Evolutionary conservation across 179 eudicot species (phyloP).

Genomic region (Actinidia polygama): DNA sequence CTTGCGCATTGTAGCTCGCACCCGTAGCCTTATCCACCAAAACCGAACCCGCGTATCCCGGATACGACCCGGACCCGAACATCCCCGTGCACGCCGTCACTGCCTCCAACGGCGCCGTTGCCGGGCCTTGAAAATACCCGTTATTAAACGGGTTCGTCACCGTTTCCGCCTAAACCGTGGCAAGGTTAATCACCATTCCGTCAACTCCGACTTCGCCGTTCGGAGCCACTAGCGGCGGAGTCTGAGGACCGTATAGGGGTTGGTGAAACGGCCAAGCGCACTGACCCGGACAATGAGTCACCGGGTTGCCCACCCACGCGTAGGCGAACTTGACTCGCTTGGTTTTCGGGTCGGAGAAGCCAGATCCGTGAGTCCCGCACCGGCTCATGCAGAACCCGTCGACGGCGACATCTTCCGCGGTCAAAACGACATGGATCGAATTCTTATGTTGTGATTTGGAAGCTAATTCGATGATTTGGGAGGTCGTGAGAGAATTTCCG

Average conservation of each 20-base stretch:
- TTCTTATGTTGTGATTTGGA: not conserved
- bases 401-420: constrained; percentile 59
- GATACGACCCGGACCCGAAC: constrained; percentile 73
- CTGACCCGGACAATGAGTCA: constrained; percentile 63
- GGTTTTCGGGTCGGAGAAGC: too few relatives aligned
- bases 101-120: constrained; percentile 63
- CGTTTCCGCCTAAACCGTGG: constrained; percentile 56
- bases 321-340: constrained; percentile 36
- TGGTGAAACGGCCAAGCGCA: constrained; percentile 73
- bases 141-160: constrained; percentile 59
- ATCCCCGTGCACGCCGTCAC: constrained; percentile 75
- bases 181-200: constrained; percentile 71
- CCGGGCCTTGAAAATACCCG: constrained; percentile 70
- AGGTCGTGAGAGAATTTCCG: constrained; percentile 45
- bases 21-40: constrained; percentile 57
- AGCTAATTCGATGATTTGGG: constrained; percentile 39
- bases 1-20: constrained; percentile 72
- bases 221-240: constrained; percentile 59
- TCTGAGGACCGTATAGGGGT: constrained; percentile 72
- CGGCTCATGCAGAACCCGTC: constrained; percentile 68
- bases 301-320: constrained; percentile 72
- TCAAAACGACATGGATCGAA: constrained; percentile 48
- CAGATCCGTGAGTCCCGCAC: constrained; percentile 69
- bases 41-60: constrained; percentile 66
- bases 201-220: constrained; percentile 78